Evolutionary conservation across 441 rosid genomes (phyloP).

Genomic region (Bocquillonia castaneifolia): DNA sequence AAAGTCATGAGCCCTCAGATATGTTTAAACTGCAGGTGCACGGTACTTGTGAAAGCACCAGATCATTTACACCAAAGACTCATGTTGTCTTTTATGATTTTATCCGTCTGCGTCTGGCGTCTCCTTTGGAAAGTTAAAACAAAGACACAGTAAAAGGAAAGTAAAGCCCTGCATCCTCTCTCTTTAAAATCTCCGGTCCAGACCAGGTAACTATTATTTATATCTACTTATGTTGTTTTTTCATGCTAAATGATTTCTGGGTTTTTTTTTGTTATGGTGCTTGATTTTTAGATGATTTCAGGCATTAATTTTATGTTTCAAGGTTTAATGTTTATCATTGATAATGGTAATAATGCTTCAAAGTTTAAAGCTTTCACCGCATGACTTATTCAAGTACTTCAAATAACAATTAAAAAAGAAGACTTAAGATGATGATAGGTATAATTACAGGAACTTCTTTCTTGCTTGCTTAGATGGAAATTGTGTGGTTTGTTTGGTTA

Average conservation of each 20-base stretch:
- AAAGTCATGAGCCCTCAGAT: background rate
- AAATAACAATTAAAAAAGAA: no score
- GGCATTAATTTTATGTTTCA: background rate
- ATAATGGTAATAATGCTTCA: background rate
- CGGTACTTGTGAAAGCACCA: background rate
- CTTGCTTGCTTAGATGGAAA: no score
- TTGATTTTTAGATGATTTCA: background rate
- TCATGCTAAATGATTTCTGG: background rate
- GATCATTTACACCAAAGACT: background rate
- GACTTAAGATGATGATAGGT: no score
- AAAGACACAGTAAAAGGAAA: no score
- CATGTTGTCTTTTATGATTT: background rate
- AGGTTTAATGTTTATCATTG: background rate
- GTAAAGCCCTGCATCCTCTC: no score
- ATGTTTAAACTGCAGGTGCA: background rate
- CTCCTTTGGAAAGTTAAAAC: no score
- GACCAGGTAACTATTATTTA: no score
- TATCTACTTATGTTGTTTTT: background rate
- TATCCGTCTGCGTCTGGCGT: no score
- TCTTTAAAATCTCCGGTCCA: background rate
- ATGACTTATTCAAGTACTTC: no score
- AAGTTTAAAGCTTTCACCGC: background rate
- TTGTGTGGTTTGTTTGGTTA: no score
- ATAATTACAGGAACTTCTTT: no score
- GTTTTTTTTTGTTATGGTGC: background rate